Evolutionary conservation across 2,329 filamentous ascomycete genomes (phyloP).

Genomic region (Clonostachys rosea): DNA sequence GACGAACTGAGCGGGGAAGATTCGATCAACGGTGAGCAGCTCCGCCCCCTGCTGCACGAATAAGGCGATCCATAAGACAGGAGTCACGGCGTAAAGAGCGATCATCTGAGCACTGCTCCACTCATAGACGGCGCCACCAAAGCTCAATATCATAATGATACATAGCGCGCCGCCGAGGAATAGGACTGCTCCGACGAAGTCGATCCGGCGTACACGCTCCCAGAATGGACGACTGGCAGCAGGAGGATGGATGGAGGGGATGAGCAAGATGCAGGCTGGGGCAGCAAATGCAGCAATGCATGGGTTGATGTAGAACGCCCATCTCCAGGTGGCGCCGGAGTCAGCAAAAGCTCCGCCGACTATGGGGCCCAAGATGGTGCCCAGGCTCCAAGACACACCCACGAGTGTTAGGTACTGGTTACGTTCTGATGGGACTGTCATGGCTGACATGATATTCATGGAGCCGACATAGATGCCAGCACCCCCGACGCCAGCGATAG

Average conservation of each 20-base stretch:
- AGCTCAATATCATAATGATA: slow-evolving; percentile 38
- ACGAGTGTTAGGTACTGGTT: no score
- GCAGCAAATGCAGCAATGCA: slow-evolving; percentile 30
- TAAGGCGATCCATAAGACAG: slow-evolving; percentile 20
- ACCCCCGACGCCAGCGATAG: slow-evolving; percentile 50
- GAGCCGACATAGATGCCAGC: slow-evolving; percentile 42
- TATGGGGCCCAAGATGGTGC: slow-evolving; percentile 40
- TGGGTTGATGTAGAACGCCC: slow-evolving; percentile 40
- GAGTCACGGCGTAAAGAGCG: slow-evolving; percentile 33
- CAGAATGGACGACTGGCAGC: slow-evolving; percentile 34
- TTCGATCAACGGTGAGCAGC: no score
- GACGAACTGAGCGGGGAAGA: no score
- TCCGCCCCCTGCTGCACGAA: slow-evolving; percentile 25
- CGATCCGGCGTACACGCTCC: slow-evolving; percentile 29
- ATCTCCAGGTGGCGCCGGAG: slow-evolving; percentile 31
- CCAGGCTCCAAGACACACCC: slow-evolving; percentile 40
- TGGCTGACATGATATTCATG: neutral
- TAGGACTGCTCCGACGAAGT: no score
- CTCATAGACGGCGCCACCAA: slow-evolving; percentile 37
- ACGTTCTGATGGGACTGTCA: no score
- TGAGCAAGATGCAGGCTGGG: slow-evolving; percentile 17
- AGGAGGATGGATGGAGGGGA: slow-evolving; percentile 16
- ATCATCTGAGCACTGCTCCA: slow-evolving; percentile 38
- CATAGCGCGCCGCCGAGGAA: no score
- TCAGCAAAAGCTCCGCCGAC: slow-evolving; percentile 35